Evolutionary conservation across 106 monocot genomes (phyloP).

Genomic region (Triglochin maritima): DNA sequence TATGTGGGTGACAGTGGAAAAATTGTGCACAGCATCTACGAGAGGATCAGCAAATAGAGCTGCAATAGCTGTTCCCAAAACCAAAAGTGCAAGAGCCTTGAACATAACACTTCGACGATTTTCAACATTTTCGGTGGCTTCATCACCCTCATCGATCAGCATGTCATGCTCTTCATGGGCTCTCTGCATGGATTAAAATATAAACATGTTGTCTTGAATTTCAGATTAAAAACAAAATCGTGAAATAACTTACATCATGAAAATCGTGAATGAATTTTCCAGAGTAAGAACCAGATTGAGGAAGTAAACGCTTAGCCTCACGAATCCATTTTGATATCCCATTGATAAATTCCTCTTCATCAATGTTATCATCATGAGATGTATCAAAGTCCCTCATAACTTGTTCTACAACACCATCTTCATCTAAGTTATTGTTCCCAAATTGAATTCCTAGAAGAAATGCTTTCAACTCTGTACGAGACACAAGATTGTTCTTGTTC

Average conservation of each 20-base stretch:
- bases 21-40: constrained; percentile 18
- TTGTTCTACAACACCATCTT: constrained; percentile 43
- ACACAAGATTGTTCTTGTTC: constrained; percentile 33
- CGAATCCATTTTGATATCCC: constrained; percentile 67
- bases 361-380: constrained; percentile 38
- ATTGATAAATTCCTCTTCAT: constrained; percentile 43
- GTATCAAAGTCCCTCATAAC: constrained; percentile 83
- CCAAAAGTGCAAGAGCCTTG: constrained; percentile 8
- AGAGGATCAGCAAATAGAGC: constrained; percentile 21
- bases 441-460: constrained; percentile 64
- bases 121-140: constrained; percentile 1
- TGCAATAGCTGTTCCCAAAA: constrained; percentile 13
- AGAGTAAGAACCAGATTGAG: constrained; percentile 37
- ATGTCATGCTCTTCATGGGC: constrained; percentile 7
- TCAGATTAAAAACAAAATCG: not conserved
- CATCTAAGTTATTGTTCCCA: constrained; percentile 47
- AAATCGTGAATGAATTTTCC: constrained; percentile 54
- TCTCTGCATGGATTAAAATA: constrained; percentile 5
- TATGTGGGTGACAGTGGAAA: constrained; percentile 17
- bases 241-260: constrained; percentile 37
- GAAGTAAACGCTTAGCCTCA: constrained; percentile 38
- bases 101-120: constrained; percentile 1
- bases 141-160: constrained; percentile 8
- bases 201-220: not conserved
- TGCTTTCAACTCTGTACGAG: constrained; percentile 49